Conservation (phyloP, 768 basidiomycete genomes). For the Coprinopsis strossmayeri region DNA sequence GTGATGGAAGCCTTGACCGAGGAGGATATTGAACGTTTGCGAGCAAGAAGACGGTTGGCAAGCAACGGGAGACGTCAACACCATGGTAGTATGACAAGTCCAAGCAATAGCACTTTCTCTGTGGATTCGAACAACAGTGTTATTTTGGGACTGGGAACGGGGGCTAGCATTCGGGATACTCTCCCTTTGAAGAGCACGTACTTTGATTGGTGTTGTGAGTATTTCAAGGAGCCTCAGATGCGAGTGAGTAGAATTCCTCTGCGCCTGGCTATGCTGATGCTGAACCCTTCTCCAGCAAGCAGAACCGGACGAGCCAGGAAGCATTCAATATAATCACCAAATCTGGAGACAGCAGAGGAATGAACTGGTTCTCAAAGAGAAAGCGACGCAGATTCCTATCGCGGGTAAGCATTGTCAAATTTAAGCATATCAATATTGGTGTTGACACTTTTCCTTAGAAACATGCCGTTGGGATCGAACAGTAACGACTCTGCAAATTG, state of each 20-base stretch:
- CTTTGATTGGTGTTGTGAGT: conserved; percentile 95
- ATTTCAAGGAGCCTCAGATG: conserved; percentile 99
- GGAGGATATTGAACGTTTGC: conserved; percentile 89
- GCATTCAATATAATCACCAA: conserved; percentile 89
- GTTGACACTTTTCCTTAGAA: conserved; percentile 33
- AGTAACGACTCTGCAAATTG: conserved; percentile 56
- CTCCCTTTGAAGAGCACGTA: conserved; percentile 87
- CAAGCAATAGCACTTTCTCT: conserved; percentile 72
- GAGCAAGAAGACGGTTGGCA: conserved; percentile 53
- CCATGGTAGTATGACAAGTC: conserved; percentile 47
- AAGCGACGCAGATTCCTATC: conserved; percentile 57
- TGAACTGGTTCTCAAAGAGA: conserved; percentile 69
- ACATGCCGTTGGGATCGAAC: conserved; percentile 65
- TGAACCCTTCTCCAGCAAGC: conserved; percentile 54
- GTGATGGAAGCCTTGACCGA: conserved; percentile 88
- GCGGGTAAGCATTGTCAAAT: conserved; percentile 45
- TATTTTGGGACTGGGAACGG: conserved; percentile 73
- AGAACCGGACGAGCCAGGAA: conserved; percentile 94
- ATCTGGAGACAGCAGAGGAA: conserved; percentile 92
- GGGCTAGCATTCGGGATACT: conserved; percentile 74
- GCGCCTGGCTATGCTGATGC: too few relatives aligned
- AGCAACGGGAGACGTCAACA: conserved; percentile 34
- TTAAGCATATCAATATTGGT: background rate
- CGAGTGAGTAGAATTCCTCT: conserved; percentile 71
- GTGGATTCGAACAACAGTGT: conserved; percentile 66